Evolutionary conservation across 2,329 filamentous ascomycete species (phyloP).

Genomic region (Fusarium brachygibbosum): DNA sequence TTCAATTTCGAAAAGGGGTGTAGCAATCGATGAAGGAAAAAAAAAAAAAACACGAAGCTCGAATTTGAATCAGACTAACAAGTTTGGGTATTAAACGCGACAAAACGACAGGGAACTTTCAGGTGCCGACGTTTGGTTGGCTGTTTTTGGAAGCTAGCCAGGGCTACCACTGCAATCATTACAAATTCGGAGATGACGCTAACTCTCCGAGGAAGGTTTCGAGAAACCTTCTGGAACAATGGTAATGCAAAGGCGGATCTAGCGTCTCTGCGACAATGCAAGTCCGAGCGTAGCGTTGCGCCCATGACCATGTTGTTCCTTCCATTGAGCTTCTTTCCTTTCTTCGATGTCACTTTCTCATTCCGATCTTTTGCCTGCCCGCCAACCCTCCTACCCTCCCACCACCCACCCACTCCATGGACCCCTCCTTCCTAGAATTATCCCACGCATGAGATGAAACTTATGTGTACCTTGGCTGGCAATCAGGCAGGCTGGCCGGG

Average conservation of each 20-base stretch:
- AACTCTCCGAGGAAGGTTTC: constrained; percentile 54
- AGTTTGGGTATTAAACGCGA: constrained; percentile 26
- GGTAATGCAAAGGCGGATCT: constrained; percentile 36
- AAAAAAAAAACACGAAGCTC: constrained; percentile 19
- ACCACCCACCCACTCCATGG: constrained; percentile 29
- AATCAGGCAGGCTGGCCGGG: neutral
- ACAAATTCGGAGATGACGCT: constrained; percentile 50
- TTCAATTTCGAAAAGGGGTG: constrained; percentile 30
- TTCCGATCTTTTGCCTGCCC: constrained; percentile 27
- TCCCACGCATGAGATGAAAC: constrained; percentile 18
- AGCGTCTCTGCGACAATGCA: constrained; percentile 36
- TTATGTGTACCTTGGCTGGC: constrained; percentile 1
- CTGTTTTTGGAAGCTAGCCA: constrained; percentile 40
- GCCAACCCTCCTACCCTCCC: neutral
- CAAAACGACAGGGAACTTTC: constrained; percentile 7
- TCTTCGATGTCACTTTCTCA: constrained; percentile 33
- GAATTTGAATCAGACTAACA: constrained; percentile 28
- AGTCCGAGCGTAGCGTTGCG: constrained; percentile 43
- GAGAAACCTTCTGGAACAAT: constrained; percentile 53
- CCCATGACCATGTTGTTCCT: constrained; percentile 29
- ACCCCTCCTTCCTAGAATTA: constrained; percentile 26
- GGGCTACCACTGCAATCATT: constrained; percentile 42
- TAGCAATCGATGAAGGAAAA: constrained; percentile 8
- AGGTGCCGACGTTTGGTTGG: constrained; percentile 47
- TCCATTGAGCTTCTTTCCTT: constrained; percentile 42